Evolutionary conservation across 495 filamentous ascomycete genomes (phyloP), one percentile per base, ranked within the genome.

Genomic region (Thermochaetoides thermophila): DNA sequence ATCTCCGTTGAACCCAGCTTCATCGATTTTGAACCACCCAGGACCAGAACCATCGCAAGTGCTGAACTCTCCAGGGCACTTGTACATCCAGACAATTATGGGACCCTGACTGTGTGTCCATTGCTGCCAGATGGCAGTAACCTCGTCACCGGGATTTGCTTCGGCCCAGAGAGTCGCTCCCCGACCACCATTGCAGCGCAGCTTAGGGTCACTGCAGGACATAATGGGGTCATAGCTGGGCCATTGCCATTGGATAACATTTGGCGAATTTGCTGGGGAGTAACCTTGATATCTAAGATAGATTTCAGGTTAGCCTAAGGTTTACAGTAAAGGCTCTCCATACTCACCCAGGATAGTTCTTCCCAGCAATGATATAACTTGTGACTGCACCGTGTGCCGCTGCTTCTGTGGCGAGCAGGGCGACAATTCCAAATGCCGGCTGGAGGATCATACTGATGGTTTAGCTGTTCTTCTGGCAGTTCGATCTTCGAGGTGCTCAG

Each of bases 1-100:
- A 28, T 42, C 31, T 13, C 21, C 21, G 21, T 44, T 50, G 45
- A 69, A 59, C 22, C 67, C 67, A 39, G 55, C 53, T 48, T 72
- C 59, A 43, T 74, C 69, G 36, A 73, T 73, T 60, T 74, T 74
- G 56, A 72, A 74, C 69, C 69, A 74, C 30, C 54, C 51, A 17
- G 51, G 49, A 15, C 52, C 47, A 16, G 52, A 57, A 12, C 67
- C 59, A 37, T 69, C 57, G 46, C 61, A 65, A 26, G 55, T 48
- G 5, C 34, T 43, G 44, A 70, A 69, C 15, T 49, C 52, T 27
- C 52, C 55, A n/a, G 57, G 43, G 45, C 69, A 71, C 32, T 57
- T 50, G 47, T 65, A 65, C 45, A 74, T 45, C 59, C 66, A 74
- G 7, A 65, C 68, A 43, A 70, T 52, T 33, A 74, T 60, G 8